Conservation (phyloP, 1,284 basidiomycete genomes). For the Schizopora paradoxa region DNA sequence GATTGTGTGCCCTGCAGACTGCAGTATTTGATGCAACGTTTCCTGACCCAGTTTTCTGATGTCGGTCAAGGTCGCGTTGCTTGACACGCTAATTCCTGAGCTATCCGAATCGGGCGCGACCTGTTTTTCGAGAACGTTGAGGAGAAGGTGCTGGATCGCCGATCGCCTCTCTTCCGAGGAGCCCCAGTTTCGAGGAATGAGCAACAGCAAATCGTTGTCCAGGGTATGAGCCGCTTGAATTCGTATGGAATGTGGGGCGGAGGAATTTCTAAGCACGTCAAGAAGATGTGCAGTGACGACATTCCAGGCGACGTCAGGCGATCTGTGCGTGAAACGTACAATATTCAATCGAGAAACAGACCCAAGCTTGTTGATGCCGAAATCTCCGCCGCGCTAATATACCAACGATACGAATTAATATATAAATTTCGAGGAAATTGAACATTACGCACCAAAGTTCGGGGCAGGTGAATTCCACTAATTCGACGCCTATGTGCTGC, state of each 20-base stretch:
- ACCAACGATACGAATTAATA: not conserved
- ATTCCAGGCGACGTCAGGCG: slow-evolving; percentile 83
- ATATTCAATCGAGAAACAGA: slow-evolving; percentile 79
- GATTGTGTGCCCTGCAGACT: slow-evolving; percentile 87
- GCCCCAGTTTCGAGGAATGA: slow-evolving; percentile 64
- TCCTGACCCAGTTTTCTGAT: slow-evolving; percentile 84
- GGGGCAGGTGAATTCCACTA: slow-evolving; percentile 79
- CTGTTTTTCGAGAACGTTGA: slow-evolving; percentile 79
- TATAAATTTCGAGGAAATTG: not conserved
- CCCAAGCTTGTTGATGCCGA: slow-evolving; percentile 83
- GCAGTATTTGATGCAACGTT: slow-evolving; percentile 83
- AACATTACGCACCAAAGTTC: slow-evolving; percentile 54
- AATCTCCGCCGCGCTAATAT: slow-evolving; percentile 67
- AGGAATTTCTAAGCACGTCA: slow-evolving; percentile 59
- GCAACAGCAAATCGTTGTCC: slow-evolving; percentile 73
- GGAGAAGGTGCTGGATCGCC: slow-evolving; percentile 73
- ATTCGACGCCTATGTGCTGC: slow-evolving; percentile 67
- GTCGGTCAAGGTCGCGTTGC: slow-evolving; percentile 57
- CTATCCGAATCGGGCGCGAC: slow-evolving; percentile 59
- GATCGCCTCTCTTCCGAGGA: slow-evolving; percentile 58
- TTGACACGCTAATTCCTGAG: slow-evolving; percentile 30
- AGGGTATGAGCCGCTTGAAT: slow-evolving; percentile 84
- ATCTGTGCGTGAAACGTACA: slow-evolving; percentile 74
- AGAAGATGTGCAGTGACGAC: slow-evolving; percentile 76
- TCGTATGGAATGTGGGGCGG: slow-evolving; percentile 75